phyloP scores from a whole-genome alignment of 371 early-diverging fungal species.

The Apophysomyces sp. region DNA sequence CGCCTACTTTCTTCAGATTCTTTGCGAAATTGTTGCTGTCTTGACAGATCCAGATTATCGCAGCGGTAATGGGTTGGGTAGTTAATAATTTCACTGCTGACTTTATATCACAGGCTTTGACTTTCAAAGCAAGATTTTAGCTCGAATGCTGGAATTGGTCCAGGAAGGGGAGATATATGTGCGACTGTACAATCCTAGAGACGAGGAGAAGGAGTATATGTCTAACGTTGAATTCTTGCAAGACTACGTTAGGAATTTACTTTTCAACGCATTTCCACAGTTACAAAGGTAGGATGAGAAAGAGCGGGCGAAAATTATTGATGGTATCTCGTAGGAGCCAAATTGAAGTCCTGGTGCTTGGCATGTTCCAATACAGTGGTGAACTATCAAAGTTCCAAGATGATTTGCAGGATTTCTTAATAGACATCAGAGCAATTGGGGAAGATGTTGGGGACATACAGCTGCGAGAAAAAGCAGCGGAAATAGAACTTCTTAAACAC shows the following conservation, averaged over 20 bases:
- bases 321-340: constrained; percentile 55
- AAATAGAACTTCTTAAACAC: constrained; percentile 17
- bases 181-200: constrained; percentile 73
- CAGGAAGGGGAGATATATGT: constrained; percentile 82
- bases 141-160: constrained; percentile 83
- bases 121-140: constrained; percentile 81
- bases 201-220: constrained; percentile 70
- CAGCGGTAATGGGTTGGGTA: constrained; percentile 59
- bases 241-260: constrained; percentile 72
- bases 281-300: constrained; percentile 61
- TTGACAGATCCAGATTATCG: constrained; percentile 93
- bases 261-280: constrained; percentile 85
- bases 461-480: constrained; percentile 24
- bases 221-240: constrained; percentile 77
- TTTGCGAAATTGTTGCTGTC: constrained; percentile 88
- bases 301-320: not conserved
- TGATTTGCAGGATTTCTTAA: constrained; percentile 92
- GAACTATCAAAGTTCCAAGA: constrained; percentile 81
- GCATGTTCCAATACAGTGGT: constrained; percentile 78
- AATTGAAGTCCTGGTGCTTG: constrained; percentile 80
- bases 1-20: constrained; percentile 75
- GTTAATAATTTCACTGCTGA: not conserved
- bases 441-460: constrained; percentile 16
- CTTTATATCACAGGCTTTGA: constrained; percentile 67
- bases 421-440: constrained; percentile 43